Base-by-base conservation (phyloP, 2,329 filamentous ascomycete species). In the Botryotinia globosa region DNA sequence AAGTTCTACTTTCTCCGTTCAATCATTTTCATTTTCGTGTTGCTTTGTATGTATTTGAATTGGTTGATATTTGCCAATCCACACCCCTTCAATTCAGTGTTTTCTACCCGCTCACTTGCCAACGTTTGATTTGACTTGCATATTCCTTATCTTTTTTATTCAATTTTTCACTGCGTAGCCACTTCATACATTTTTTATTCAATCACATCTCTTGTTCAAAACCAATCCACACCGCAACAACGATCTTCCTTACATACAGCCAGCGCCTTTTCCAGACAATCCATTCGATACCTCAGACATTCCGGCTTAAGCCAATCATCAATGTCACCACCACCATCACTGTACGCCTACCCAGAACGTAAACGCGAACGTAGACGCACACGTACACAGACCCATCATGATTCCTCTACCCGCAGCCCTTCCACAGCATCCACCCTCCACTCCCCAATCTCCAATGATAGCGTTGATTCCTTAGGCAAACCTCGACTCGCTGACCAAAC, bases 381-480 rank as follows among this genome's bases (percentile, higher is more conserved):
- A 67, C 61, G 37, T 18, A 48, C 62, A 68, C 51, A 18, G 18
- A 39, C 48, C 22, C 54, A 65, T 48, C 62, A 37, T 44, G 29
- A 61, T 32, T n/a, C 32, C 1, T 45, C 61, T 14, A 29, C 18
- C 14, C 34, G 34, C 16, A 67, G 39, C 44, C 54, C 51, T 9
- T 72, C 70, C 25, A 58, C 29, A 18, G 29, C 70, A 67, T 67
- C 70, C 32, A 72, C 70, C 5, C 29, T 72, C 29, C 45, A 32
- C 25, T 39, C 51, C 22, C 62, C 70, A 14, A 25, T 54, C 62
- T 32, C 9, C 12, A 58, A 45, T n/a, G 18, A 12, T 2, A 51
- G 16, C 4, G 37, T 59, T 51, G 51, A 72, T 39, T 72, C 70
- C 4, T 34, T 72, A 10, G 29, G 7, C 20, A 72, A 72, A 39